Evolutionary conservation across 345 rosid species (phyloP).

Genomic region (Eucalyptus pauciflora): DNA sequence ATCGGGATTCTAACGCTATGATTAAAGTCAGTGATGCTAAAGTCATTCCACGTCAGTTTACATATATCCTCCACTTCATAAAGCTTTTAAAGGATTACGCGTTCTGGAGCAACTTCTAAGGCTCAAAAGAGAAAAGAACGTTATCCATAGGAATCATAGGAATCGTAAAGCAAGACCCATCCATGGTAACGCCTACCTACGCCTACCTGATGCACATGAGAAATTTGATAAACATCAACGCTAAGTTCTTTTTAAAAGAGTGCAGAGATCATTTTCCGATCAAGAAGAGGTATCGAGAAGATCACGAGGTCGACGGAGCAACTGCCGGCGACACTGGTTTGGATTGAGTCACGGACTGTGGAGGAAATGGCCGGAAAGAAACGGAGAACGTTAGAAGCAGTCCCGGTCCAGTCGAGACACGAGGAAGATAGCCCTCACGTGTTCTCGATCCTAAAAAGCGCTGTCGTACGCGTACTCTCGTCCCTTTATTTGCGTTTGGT

Average conservation of each 20-base stretch:
- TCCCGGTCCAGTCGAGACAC: neutral
- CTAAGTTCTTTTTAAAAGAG: neutral
- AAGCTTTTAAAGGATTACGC: neutral
- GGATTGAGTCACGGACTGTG: neutral
- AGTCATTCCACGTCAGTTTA: neutral
- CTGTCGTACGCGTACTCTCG: neutral
- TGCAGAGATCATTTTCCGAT: neutral
- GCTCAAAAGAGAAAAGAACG: neutral
- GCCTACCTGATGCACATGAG: neutral
- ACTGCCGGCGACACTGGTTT: neutral
- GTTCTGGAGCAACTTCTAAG: neutral
- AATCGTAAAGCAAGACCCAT: neutral
- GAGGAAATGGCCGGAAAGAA: neutral
- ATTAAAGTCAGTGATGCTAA: neutral
- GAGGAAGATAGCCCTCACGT: neutral
- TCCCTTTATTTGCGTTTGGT: neutral
- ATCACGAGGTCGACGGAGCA: neutral
- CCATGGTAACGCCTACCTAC: neutral
- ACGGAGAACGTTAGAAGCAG: neutral
- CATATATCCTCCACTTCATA: neutral
- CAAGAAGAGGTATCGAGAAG: neutral
- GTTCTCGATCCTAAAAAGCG: neutral
- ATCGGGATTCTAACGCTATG: neutral
- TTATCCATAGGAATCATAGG: neutral
- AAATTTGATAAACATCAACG: neutral